A percentile compares a stretch with the other conserved stretches of the same genome.
phyloP scores from a whole-genome alignment of 768 basidiomycete genomes.

The Lactarius sp. region DNA sequence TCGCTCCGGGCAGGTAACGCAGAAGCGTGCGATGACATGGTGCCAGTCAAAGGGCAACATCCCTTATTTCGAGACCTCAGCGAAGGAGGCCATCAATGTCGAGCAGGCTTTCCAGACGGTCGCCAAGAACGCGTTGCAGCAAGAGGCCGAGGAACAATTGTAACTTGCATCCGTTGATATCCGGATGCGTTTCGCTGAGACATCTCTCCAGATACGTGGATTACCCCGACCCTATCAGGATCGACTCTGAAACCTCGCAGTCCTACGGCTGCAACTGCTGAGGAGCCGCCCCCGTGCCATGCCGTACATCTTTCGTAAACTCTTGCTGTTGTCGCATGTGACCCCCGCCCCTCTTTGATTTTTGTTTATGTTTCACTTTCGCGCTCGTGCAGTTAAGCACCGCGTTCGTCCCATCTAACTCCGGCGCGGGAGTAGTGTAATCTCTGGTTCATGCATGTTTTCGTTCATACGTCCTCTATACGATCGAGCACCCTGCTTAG shows the following conservation, averaged over 20 bases:
- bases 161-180: conserved; percentile 38
- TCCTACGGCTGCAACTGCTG: conserved; percentile 90
- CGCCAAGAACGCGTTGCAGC: conserved; percentile 98
- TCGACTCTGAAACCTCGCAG: conserved; percentile 89
- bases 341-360: conserved; percentile 17
- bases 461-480: conserved; percentile 11
- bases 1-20: conserved; percentile 64
- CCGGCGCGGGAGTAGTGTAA: conserved; percentile 19
- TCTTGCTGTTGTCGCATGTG: conserved; percentile 12
- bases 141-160: conserved; percentile 96
- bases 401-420: conserved; percentile 12
- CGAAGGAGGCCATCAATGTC: conserved; percentile 99
- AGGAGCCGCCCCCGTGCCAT: conserved; percentile 21
- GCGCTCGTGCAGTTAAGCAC: conserved; percentile 15
- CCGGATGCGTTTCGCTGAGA: conserved; percentile 24
- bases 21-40: conserved; percentile 99
- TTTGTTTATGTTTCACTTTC: conserved; percentile 22
- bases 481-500: conserved; percentile 5
- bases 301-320: conserved; percentile 5
- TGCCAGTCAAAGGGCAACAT: conserved; percentile 99
- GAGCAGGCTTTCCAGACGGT: conserved; percentile 99
- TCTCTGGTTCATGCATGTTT: conserved; percentile 19
- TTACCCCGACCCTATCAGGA: conserved; percentile 97
- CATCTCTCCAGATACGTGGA: conserved; percentile 74
- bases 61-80: conserved; percentile 99